Evolutionary conservation across 2,329 filamentous ascomycete species (phyloP).

Genomic region (Diaporthe batatas): DNA sequence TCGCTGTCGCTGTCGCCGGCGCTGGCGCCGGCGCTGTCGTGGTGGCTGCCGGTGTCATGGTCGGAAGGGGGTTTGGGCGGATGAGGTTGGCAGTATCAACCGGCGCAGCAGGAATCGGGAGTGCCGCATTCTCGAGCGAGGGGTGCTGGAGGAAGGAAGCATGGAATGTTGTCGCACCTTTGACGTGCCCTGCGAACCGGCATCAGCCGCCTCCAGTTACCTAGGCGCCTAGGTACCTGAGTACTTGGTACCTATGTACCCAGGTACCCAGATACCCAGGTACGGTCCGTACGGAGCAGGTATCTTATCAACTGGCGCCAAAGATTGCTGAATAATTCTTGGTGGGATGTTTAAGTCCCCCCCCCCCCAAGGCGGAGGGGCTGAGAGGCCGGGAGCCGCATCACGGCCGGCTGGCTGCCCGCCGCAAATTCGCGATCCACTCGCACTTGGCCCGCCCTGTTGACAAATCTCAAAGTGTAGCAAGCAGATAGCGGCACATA

Average conservation of each 20-base stretch:
- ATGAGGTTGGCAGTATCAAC: not conserved
- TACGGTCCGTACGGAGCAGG: no score
- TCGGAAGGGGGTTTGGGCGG: conserved; percentile 1
- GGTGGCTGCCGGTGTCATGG: conserved; percentile 43
- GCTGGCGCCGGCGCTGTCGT: conserved; percentile 41
- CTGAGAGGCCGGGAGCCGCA: not conserved
- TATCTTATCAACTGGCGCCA: conserved; percentile 23
- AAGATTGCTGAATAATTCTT: conserved; percentile 29
- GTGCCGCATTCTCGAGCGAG: not conserved
- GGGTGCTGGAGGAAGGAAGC: not conserved
- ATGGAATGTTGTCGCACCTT: not conserved
- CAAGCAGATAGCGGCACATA: not conserved
- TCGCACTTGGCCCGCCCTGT: conserved; percentile 19
- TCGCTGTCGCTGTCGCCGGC: conserved; percentile 43
- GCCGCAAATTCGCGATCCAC: not conserved
- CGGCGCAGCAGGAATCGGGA: no score
- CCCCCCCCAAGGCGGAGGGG: no score
- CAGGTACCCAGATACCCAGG: no score
- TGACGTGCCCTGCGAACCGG: conserved; percentile 6
- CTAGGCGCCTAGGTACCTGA: no score
- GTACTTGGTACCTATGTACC: no score
- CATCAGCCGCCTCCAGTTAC: not conserved
- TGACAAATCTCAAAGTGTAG: conserved; percentile 24
- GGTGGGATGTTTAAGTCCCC: conserved; percentile 24
- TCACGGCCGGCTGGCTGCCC: conserved; percentile 3